These are phyloP conservation scores for Psilocybe cubensis DNA, from an alignment of 768 basidiomycete species.

Conservation along the genomic window DNA sequence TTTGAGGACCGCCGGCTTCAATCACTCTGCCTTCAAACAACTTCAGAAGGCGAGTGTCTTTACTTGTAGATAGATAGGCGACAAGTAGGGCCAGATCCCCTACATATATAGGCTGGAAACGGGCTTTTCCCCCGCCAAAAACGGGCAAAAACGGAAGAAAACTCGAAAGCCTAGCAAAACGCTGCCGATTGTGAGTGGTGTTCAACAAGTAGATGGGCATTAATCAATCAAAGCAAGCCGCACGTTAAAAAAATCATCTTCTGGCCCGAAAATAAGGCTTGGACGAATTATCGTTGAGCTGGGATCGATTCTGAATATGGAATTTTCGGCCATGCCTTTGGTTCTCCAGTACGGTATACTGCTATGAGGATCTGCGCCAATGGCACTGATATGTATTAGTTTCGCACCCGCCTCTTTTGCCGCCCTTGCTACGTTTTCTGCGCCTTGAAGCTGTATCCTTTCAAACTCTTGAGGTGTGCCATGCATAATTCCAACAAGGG, in stretches of 20 bases:
- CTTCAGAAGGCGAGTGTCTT: conserved; percentile 43
- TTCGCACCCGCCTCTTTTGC: conserved; percentile 57
- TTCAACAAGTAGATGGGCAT: not conserved
- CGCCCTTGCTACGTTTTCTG: conserved; percentile 63
- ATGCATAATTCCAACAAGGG: conserved; percentile 70
- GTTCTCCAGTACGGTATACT: conserved; percentile 62
- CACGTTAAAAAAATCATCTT: conserved; percentile 77
- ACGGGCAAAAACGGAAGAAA: conserved; percentile 76
- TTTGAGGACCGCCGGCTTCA: conserved; percentile 43
- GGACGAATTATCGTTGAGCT: conserved; percentile 69
- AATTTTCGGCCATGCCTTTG: conserved; percentile 64
- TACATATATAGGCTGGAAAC: conserved; percentile 76
- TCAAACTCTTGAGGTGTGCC: conserved; percentile 62
- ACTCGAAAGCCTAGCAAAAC: conserved; percentile 62
- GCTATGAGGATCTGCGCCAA: conserved; percentile 68
- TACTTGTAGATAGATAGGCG: conserved; percentile 49
- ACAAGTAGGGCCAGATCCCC: conserved; percentile 68
- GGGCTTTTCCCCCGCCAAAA: conserved; percentile 67
- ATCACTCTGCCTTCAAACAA: conserved; percentile 55
- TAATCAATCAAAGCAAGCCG: conserved; percentile 27
- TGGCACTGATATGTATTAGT: conserved; percentile 71
- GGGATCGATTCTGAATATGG: conserved; percentile 47
- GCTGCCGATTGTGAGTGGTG: conserved; percentile 34
- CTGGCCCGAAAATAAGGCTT: conserved; percentile 76
- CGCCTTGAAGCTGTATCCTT: conserved; percentile 64